phyloP scores from a whole-genome alignment of 2,329 filamentous ascomycete genomes.

The Monosporascus cannonballus region DNA sequence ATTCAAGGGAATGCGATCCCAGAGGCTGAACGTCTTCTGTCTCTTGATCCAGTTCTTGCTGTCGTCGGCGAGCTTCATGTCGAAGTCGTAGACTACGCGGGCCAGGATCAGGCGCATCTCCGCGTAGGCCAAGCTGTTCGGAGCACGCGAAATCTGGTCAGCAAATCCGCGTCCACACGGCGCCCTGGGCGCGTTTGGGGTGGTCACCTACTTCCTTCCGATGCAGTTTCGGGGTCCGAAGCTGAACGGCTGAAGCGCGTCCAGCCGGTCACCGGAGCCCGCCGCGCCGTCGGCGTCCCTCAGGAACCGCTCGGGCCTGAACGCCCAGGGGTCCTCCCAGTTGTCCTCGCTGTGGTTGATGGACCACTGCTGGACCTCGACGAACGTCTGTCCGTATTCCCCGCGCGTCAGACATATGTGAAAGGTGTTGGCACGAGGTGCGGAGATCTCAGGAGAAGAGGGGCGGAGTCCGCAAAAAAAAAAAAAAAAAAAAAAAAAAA shows the following conservation, averaged over 20 bases:
- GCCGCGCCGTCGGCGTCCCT: conserved; percentile 17
- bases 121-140: conserved; percentile 33
- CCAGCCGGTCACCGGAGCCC: conserved; percentile 22
- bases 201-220: conserved; percentile 29
- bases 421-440: not conserved
- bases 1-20: conserved; percentile 17
- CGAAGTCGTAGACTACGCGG: conserved; percentile 39
- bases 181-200: not conserved
- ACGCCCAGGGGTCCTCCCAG: conserved; percentile 32
- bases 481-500: not conserved
- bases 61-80: conserved; percentile 30
- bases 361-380: conserved; percentile 32
- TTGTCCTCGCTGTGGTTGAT: conserved; percentile 29
- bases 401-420: not conserved
- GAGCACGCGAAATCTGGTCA: not conserved
- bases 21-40: conserved; percentile 27
- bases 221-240: conserved; percentile 33
- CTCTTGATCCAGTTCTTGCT: conserved; percentile 28
- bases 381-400: conserved; percentile 21
- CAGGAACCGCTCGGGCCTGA: conserved; percentile 34
- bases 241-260: conserved; percentile 29
- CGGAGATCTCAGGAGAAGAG: not conserved
- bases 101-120: conserved; percentile 43
- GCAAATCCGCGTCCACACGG: not conserved
- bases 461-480: not conserved